These are phyloP conservation scores for Trypanosoma congolense DNA, from an alignment of 208 protist species.

Conservation along the genomic window DNA sequence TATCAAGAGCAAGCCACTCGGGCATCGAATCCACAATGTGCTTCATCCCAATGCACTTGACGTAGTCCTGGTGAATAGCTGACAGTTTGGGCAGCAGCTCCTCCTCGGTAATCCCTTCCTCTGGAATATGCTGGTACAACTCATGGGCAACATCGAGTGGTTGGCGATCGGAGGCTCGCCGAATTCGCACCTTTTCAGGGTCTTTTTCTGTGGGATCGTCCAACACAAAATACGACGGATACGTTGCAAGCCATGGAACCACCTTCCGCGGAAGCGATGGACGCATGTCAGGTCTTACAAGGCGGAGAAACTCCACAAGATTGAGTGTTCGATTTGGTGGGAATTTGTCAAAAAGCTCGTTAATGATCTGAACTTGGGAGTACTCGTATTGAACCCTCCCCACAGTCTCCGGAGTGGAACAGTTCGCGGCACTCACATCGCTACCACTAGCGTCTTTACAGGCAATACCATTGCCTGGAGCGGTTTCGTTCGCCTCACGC, in stretches of 20 bases:
- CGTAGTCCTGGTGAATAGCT: conserved; percentile 22
- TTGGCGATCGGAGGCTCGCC: conserved; percentile 53
- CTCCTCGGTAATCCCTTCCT: conserved; percentile 21
- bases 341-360: conserved; percentile 71
- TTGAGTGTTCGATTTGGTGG: conserved; percentile 46
- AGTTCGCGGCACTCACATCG: no score
- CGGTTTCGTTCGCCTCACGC: background rate
- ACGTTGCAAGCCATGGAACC: conserved; percentile 47
- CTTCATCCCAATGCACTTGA: conserved; percentile 37
- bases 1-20: conserved; percentile 49
- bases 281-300: conserved; percentile 51
- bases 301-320: conserved; percentile 40
- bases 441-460: no score
- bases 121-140: conserved; percentile 47
- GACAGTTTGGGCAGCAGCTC: conserved; percentile 34
- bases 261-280: conserved; percentile 41
- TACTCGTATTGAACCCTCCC: conserved; percentile 23
- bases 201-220: conserved; percentile 39
- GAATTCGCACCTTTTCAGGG: conserved; percentile 44
- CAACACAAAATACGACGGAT: conserved; percentile 62
- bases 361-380: conserved; percentile 55
- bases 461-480: background rate
- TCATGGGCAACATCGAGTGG: conserved; percentile 56
- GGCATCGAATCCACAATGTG: conserved; percentile 34
- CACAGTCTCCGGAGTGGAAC: background rate